Conservation (phyloP, 2,329 filamentous ascomycete species). For the Fonsecaea monophora region DNA sequence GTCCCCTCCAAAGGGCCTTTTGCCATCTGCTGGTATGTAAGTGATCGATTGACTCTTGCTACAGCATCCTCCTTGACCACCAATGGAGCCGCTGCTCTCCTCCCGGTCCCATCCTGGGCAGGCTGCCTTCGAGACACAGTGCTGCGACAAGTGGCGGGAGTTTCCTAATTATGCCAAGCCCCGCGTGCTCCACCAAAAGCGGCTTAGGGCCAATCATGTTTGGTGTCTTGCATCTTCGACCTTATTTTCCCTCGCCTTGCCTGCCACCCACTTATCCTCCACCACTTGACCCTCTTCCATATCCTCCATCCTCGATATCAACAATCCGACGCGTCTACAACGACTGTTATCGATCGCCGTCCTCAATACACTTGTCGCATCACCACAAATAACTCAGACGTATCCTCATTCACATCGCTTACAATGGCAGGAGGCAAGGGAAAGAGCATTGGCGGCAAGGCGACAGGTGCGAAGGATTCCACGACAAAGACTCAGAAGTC, state of each 20-base stretch:
- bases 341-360: constrained; percentile 23
- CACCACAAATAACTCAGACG: constrained; percentile 8
- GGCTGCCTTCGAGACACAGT: not conserved
- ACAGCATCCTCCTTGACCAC: not conserved
- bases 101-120: not conserved
- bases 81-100: not conserved
- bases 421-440: constrained; percentile 88
- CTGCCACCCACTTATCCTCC: constrained; percentile 55
- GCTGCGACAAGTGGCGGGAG: not conserved
- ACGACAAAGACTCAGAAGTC: constrained; percentile 90
- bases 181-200: constrained; percentile 12
- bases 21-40: not conserved
- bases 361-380: constrained; percentile 26
- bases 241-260: constrained; percentile 60
- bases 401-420: constrained; percentile 32
- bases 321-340: constrained; percentile 31
- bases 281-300: constrained; percentile 21
- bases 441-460: constrained; percentile 90
- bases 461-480: constrained; percentile 75
- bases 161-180: constrained; percentile 6
- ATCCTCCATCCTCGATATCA: constrained; percentile 24
- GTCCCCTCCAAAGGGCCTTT: not conserved
- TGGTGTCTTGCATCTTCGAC: constrained; percentile 47
- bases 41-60: not conserved
- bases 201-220: constrained; percentile 25